A percentile compares a stretch with the other conserved stretches of the same genome.
phyloP scores from a whole-genome alignment of 2,329 filamentous ascomycete genomes.

The Paramyrothecium sp. region DNA sequence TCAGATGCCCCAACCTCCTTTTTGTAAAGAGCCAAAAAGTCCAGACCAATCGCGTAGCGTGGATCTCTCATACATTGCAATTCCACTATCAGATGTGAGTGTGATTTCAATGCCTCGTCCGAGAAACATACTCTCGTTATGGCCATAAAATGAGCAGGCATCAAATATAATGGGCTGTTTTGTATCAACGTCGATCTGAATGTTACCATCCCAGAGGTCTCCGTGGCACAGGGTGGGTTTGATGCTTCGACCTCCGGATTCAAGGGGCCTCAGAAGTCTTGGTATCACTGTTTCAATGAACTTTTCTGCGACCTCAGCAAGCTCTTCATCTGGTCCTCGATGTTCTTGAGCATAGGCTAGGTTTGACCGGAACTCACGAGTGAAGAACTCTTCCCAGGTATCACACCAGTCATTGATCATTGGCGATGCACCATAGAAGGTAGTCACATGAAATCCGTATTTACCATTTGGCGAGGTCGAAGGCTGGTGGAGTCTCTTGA shows the following conservation, averaged over 20 bases:
- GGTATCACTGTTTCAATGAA: not conserved
- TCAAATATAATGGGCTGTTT: not conserved
- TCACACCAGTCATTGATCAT: not conserved
- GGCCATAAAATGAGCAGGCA: not conserved
- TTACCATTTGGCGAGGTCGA: not conserved
- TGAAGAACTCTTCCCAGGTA: not conserved
- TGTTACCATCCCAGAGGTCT: not conserved
- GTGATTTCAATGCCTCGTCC: not conserved
- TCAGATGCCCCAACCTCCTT: not conserved
- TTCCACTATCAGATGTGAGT: not conserved
- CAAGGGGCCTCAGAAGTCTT: not conserved
- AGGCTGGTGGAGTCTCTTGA: not conserved
- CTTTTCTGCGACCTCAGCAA: not conserved
- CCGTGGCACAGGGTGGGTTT: not conserved
- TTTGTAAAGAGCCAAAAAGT: not conserved
- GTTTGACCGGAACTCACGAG: not conserved
- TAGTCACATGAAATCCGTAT: slow-evolving; percentile 1
- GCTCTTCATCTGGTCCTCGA: not conserved
- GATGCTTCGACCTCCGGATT: not conserved
- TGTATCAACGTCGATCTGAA: not conserved
- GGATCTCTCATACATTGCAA: not conserved
- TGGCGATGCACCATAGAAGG: not conserved
- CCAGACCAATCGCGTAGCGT: not conserved
- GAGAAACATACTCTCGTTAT: not conserved
- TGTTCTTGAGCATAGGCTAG: not conserved